Evolutionary conservation across 2,329 filamentous ascomycete genomes (phyloP), one percentile per base, ranked within the genome.

Genomic region (Thermoascus crustaceus): DNA sequence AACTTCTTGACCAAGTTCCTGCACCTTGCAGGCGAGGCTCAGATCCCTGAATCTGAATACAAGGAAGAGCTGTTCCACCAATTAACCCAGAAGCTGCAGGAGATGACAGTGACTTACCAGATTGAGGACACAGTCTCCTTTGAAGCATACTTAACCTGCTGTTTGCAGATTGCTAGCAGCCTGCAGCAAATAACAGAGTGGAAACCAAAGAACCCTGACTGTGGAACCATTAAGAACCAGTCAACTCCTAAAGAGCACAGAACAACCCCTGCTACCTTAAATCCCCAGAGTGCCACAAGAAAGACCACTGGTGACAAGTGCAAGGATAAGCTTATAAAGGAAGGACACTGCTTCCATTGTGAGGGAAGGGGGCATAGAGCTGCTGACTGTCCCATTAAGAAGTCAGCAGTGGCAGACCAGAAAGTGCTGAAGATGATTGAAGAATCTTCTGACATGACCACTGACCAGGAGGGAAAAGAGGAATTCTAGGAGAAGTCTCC

Each of bases 61-160:
- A 37, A 26, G 29, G 35, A 37, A 5, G 35, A 37, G 21, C n/a
- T 37, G 9, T 37, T 26, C 17, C 4, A 37, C 2, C 17, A 19
- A 9, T 7, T 37, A 3, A 3, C 2, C 3, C 4, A 5, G 3
- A n/a, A 31, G 2, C 27, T 36, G 25, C 16, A n/a, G n/a, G n/a
- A n/a, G n/a, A n/a, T n/a, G n/a, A n/a, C n/a, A n/a, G n/a, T n/a
- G n/a, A n/a, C n/a, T 2, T 26, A 24, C 14, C 11, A 4, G 3
- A 17, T 22, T 4, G 7, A 32, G 7, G 2, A 11, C 4, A 8
- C 9, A 2, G 2, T 22, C 2, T 5, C 13, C 3, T 37, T 24
- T 14, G 2, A 10, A 1, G 30, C 13, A 1, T 37, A 32, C 22
- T 21, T 27, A 1, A 13, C 13, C 1, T 11, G 10, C 4, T 37